A percentile compares a stretch with the other conserved stretches of the same genome.
phyloP scores from a whole-genome alignment of 495 filamentous ascomycete genomes.

The Penicillium ochrochloron region DNA sequence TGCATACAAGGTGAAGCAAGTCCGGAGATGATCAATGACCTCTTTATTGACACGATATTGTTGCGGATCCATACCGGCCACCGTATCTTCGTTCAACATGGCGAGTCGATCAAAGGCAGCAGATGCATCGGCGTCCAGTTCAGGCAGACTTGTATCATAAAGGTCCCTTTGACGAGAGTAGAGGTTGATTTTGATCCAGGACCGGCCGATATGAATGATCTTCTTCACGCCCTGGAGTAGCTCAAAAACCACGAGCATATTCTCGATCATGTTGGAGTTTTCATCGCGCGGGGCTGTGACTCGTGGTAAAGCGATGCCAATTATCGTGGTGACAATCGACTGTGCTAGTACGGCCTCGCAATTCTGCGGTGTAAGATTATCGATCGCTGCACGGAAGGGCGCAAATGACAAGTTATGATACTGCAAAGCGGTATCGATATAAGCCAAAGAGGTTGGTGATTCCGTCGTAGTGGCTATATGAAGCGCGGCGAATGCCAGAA shows the following conservation, averaged over 20 bases:
- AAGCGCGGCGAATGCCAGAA: constrained; percentile 57
- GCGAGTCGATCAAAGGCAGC: constrained; percentile 34
- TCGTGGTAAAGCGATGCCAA: constrained; percentile 53
- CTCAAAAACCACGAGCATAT: constrained; percentile 43
- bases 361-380: constrained; percentile 50
- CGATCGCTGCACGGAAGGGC: constrained; percentile 49
- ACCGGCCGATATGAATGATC: constrained; percentile 36
- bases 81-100: constrained; percentile 31
- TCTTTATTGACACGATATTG: constrained; percentile 39
- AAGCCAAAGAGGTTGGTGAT: constrained; percentile 43
- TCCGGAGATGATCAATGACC: constrained; percentile 34
- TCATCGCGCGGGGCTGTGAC: constrained; percentile 40
- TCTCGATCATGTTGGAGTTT: constrained; percentile 40
- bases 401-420: constrained; percentile 55
- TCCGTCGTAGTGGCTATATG: constrained; percentile 53
- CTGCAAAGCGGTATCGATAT: constrained; percentile 54
- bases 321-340: constrained; percentile 54
- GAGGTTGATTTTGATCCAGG: constrained; percentile 39
- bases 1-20: constrained; percentile 34
- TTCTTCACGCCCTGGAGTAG: constrained; percentile 44
- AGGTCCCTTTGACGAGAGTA: constrained; percentile 30
- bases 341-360: constrained; percentile 58
- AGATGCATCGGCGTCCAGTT: constrained; percentile 33
- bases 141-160: constrained; percentile 15
- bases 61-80: constrained; percentile 27